Base-by-base conservation (phyloP, 331 rosid species). In the Malus hybrid region DNA sequence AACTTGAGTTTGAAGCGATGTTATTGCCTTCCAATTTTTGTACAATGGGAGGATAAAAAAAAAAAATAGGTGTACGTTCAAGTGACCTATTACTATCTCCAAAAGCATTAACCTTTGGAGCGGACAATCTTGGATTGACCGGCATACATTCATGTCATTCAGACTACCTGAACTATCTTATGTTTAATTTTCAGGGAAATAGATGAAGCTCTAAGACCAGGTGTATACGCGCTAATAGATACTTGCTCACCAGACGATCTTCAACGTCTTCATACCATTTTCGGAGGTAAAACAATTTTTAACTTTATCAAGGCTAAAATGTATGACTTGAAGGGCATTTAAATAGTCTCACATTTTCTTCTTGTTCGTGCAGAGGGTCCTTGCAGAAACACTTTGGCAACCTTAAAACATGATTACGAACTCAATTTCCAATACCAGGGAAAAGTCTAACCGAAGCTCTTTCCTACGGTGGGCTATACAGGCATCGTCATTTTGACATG, bases 191-290 rank as follows among this genome's bases (percentile, higher is more conserved):
- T 79, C 91, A 94, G 98, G 80, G 96, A 91, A 87, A 83, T 94
- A 59, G 90, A 94, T 62, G 95, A 87, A 83, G 93, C 96, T 76
- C 83, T 94, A 69, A 86, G 93, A 72, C 97, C 97, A 0, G 97
- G 98, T 66, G 79, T 94, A 64, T 88, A 88, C 71, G 97, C 98
- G 80, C 83, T 94, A 52, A 79, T 91, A 59, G 93, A 92, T 76
- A 83, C 85, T 73, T 90, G 99, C 85, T 85, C 96, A 44, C 83
- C 65, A 4, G 97, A 89, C 65, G 95, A 91, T 87, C 96, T 94
- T 83, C 99, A 94, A 79, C 87, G 88, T 84, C 95, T 94, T 81
- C 97, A 94, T 83, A 88, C 96, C 71, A 84, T 84, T 68, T 92
- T 90, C 76, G 99, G 96, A 78, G 96, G 99, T 88, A 83, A 79